These are phyloP conservation scores for Trifolium dubium DNA, from an alignment of 306 rosid genomes.

Conservation along the genomic window DNA sequence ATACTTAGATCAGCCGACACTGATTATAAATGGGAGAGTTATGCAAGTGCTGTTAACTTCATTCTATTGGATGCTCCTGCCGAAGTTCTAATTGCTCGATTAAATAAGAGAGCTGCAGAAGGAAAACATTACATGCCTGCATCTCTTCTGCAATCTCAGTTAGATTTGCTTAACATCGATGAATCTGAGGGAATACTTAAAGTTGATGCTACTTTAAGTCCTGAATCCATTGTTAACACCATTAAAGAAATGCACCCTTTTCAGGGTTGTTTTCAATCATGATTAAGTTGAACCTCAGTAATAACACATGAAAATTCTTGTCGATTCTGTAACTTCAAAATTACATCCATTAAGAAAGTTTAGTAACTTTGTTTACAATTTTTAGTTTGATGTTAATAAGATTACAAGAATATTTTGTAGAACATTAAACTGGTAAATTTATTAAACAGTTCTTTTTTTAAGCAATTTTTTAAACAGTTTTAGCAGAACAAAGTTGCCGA, in stretches of 20 bases:
- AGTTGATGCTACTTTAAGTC: slow-evolving; percentile 67
- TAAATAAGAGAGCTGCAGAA: slow-evolving; percentile 66
- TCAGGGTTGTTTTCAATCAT: slow-evolving; percentile 23
- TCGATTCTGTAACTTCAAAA: background rate
- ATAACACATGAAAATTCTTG: background rate
- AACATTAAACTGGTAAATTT: background rate
- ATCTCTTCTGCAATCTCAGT: slow-evolving; percentile 77
- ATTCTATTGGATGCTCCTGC: slow-evolving; percentile 71
- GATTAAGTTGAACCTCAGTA: slow-evolving; percentile 9
- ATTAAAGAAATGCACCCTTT: slow-evolving; percentile 34
- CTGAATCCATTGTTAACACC: slow-evolving; percentile 47
- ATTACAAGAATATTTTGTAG: background rate
- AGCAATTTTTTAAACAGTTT: background rate
- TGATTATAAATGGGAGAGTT: slow-evolving; percentile 51
- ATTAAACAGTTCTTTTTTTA: background rate
- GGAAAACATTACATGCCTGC: slow-evolving; percentile 90
- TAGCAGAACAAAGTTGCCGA: slow-evolving; percentile 16
- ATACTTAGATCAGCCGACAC: slow-evolving; percentile 74
- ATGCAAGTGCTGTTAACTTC: slow-evolving; percentile 58
- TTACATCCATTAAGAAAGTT: background rate
- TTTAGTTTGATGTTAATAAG: background rate
- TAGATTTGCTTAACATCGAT: slow-evolving; percentile 71
- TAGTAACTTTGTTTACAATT: background rate
- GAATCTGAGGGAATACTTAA: slow-evolving; percentile 62
- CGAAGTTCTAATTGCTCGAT: slow-evolving; percentile 61